These are phyloP conservation scores for Priceomyces carsonii DNA, from an alignment of 805 yeast species.

Conservation along the genomic window DNA sequence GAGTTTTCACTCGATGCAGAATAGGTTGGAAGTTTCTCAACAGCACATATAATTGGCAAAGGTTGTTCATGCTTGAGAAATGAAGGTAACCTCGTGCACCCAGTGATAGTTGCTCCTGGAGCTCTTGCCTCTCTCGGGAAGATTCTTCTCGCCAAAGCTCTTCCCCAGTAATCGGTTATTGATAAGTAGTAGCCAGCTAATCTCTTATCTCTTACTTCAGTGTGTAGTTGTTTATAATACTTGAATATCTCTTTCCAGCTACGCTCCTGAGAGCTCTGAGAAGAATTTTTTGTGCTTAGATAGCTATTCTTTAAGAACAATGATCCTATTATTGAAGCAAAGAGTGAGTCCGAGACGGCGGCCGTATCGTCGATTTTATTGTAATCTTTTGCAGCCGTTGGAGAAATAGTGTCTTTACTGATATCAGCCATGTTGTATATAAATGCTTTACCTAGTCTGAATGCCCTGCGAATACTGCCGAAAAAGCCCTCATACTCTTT, in stretches of 20 bases:
- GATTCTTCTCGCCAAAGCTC: slow-evolving; percentile 53
- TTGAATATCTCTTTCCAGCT: slow-evolving; percentile 28
- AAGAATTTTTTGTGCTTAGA: not conserved
- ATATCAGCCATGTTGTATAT: not conserved
- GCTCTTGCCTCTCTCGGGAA: slow-evolving; percentile 36
- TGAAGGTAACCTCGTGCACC: slow-evolving; percentile 34
- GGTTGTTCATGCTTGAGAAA: slow-evolving; percentile 44
- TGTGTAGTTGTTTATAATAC: slow-evolving; percentile 54
- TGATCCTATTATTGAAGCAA: slow-evolving; percentile 5
- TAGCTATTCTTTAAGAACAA: slow-evolving; percentile 2
- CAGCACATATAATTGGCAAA: slow-evolving; percentile 48
- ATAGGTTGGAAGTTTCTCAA: slow-evolving; percentile 37
- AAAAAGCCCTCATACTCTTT: slow-evolving; percentile 2
- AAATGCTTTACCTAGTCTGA: not conserved
- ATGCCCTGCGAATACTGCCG: not conserved
- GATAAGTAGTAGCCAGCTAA: slow-evolving; percentile 55
- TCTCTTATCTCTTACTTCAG: slow-evolving; percentile 54
- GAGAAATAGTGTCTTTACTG: not conserved
- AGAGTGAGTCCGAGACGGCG: slow-evolving; percentile 2
- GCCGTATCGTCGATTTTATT: not conserved
- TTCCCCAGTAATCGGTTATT: slow-evolving; percentile 69
- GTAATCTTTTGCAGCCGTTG: not conserved
- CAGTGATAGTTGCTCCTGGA: slow-evolving; percentile 40
- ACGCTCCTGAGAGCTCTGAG: not conserved
- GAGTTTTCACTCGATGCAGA: slow-evolving; percentile 32